A percentile compares a stretch with the other conserved stretches of the same genome.
phyloP scores from a whole-genome alignment of 192 early-diverging fungal genomes.

The Ramicandelaber brevisporus region DNA sequence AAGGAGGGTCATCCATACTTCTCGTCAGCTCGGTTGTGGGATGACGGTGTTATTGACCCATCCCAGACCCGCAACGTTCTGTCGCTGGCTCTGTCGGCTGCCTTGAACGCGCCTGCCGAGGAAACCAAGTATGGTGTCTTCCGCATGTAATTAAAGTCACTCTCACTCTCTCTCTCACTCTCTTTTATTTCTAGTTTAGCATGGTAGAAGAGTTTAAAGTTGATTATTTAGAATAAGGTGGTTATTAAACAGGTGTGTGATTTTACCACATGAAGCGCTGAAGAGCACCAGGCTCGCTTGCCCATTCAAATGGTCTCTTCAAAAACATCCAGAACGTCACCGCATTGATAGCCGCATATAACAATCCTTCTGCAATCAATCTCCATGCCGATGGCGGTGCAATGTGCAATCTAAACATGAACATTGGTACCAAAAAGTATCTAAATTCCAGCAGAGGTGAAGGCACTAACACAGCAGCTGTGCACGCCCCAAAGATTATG shows the following conservation, averaged over 20 bases:
- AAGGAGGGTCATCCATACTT: slow-evolving; percentile 88
- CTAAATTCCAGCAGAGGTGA: slow-evolving; percentile 85
- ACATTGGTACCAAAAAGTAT: slow-evolving; percentile 78
- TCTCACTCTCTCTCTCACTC: too few species aligned
- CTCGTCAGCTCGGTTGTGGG: slow-evolving; percentile 69
- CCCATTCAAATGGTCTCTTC: slow-evolving; percentile 46
- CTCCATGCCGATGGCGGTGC: slow-evolving; percentile 4
- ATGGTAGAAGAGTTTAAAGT: too few species aligned
- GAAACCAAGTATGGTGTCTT: slow-evolving; percentile 80
- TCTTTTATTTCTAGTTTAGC: too few species aligned
- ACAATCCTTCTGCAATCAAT: slow-evolving; percentile 14
- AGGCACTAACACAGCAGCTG: slow-evolving; percentile 45
- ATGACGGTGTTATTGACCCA: slow-evolving; percentile 87
- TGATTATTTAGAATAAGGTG: too few species aligned
- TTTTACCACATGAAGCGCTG: slow-evolving; percentile 97
- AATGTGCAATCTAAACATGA: slow-evolving; percentile 44
- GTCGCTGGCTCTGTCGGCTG: slow-evolving; percentile 55
- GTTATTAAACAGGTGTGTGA: too few species aligned
- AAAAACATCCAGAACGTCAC: slow-evolving; percentile 56
- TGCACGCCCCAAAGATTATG: slow-evolving; percentile 21
- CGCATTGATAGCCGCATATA: slow-evolving; percentile 29
- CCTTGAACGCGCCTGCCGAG: slow-evolving; percentile 40
- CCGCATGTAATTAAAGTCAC: slow-evolving; percentile 97
- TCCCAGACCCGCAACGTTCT: slow-evolving; percentile 65
- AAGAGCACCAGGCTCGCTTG: slow-evolving; percentile 25